Percentiles rank a stretch among this genome's conserved stretches.
Evolutionary conservation across 768 basidiomycete genomes (phyloP).

Genomic region (Hericium rajendrae): DNA sequence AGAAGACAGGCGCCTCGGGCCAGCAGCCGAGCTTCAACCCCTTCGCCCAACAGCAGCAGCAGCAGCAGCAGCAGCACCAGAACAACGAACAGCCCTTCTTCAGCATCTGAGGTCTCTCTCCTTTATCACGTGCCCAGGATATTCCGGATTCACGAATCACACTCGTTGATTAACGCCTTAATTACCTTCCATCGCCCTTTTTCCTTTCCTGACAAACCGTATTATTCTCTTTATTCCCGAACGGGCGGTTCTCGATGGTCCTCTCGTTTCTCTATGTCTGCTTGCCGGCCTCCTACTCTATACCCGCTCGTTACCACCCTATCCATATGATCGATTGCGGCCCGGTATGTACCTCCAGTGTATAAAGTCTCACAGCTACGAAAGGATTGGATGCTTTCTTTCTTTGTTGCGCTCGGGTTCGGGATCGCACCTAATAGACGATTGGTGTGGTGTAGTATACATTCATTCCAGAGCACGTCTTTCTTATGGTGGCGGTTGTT

Average conservation of each 20-base stretch:
- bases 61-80: constrained; percentile 40
- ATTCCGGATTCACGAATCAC: no score
- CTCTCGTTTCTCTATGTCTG: no score
- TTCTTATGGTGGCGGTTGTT: no score
- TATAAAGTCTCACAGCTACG: background rate
- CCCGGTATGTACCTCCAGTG: background rate
- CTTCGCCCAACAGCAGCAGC: constrained; percentile 53
- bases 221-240: background rate
- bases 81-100: constrained; percentile 23
- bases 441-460: no score
- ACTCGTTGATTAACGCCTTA: background rate
- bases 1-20: constrained; percentile 24
- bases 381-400: background rate
- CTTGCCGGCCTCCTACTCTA: background rate
- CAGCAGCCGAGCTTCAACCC: constrained; percentile 43
- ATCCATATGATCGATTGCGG: background rate
- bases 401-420: background rate
- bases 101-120: constrained; percentile 15
- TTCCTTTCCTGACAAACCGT: background rate
- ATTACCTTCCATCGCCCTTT: background rate
- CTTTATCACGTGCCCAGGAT: background rate
- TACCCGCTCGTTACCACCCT: background rate
- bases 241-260: no score
- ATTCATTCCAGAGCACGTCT: no score
- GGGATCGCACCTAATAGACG: no score